Evolutionary conservation across 148 eudicot species (phyloP).

Genomic region (Beta vulgaris): DNA sequence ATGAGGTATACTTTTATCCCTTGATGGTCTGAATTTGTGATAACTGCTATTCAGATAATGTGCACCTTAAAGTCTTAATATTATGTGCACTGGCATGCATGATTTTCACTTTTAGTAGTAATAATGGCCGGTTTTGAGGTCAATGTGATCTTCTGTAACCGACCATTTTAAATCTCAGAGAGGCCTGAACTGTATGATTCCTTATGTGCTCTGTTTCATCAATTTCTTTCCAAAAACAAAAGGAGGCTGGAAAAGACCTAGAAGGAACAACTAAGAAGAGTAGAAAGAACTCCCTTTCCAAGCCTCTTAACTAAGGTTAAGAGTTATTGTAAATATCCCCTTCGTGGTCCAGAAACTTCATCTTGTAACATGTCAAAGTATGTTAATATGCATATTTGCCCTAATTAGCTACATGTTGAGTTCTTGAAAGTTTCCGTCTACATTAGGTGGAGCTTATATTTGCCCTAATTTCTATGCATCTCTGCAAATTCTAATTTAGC

Average conservation of each 20-base stretch:
- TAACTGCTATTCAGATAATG: not conserved
- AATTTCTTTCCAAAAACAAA: not conserved
- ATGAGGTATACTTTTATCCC: conserved; percentile 53
- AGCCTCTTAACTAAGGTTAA: too few relatives aligned
- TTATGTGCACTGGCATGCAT: not conserved
- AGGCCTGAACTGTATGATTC: not conserved
- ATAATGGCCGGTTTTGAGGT: not conserved
- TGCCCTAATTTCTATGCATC: not conserved
- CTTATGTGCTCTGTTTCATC: not conserved
- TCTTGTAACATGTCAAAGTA: not conserved
- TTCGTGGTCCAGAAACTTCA: not conserved
- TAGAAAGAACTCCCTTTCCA: too few relatives aligned
- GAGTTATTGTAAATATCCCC: not conserved
- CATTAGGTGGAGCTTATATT: not conserved
- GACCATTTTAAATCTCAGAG: not conserved
- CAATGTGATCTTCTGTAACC: not conserved
- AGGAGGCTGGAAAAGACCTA: not conserved
- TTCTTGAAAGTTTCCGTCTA: not conserved
- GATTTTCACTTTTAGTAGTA: not conserved
- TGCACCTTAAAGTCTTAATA: not conserved
- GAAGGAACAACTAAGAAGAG: too few relatives aligned
- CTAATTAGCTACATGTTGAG: not conserved
- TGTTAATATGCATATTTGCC: not conserved
- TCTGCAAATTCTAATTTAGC: not conserved
- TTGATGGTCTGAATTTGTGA: not conserved